These are phyloP conservation scores for Solanum piurae DNA, from an alignment of 257 asterid species.

Conservation along the genomic window DNA sequence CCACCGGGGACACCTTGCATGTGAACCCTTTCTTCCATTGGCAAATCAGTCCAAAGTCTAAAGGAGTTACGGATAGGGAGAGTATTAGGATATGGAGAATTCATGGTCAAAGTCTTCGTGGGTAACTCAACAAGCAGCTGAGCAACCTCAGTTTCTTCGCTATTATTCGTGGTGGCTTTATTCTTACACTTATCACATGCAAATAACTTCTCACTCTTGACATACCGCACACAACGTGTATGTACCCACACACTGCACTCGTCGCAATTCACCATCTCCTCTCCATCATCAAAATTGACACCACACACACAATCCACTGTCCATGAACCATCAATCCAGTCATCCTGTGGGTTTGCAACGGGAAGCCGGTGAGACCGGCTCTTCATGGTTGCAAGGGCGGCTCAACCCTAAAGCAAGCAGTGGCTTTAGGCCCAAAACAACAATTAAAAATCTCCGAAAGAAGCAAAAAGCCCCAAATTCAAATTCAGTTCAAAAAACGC, in stretches of 20 bases:
- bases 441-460: neutral
- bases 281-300: constrained; percentile 81
- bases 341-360: constrained; percentile 57
- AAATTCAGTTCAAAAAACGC: neutral
- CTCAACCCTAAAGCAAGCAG: neutral
- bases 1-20: constrained; percentile 97
- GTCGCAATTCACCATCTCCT: constrained; percentile 95
- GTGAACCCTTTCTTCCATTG: constrained; percentile 88
- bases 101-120: constrained; percentile 77
- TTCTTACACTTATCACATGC: constrained; percentile 87
- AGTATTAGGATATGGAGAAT: constrained; percentile 27
- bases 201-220: constrained; percentile 74
- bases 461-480: neutral
- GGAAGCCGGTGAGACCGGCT: constrained; percentile 83
- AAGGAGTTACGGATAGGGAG: constrained; percentile 32
- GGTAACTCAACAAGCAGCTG: constrained; percentile 83
- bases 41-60: constrained; percentile 71
- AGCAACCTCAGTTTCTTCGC: constrained; percentile 95
- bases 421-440: neutral
- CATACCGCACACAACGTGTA: constrained; percentile 84
- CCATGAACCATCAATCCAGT: constrained; percentile 94
- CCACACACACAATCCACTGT: constrained; percentile 99
- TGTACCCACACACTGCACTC: constrained; percentile 99
- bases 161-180: constrained; percentile 46
- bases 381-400: constrained; percentile 32